These are phyloP conservation scores for Glarea lozoyensis DNA, from an alignment of 495 filamentous ascomycete genomes.

Conservation along the genomic window DNA sequence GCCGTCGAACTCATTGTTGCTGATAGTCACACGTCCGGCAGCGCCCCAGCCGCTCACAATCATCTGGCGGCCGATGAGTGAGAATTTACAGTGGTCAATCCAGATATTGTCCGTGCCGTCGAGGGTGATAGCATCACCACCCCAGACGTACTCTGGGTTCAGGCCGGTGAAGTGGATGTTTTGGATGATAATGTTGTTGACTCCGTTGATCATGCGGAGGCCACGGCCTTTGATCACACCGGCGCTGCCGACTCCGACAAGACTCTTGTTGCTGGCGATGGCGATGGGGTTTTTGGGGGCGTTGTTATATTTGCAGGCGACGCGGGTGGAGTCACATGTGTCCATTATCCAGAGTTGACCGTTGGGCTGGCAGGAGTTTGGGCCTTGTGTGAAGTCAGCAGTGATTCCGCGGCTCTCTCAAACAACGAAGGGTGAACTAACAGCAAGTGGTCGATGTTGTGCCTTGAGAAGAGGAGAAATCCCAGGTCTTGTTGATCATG, in stretches of 20 bases:
- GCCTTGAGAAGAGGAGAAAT: constrained; percentile 33
- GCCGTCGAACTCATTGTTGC: constrained; percentile 39
- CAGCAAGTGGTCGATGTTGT: constrained; percentile 34
- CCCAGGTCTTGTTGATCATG: constrained; percentile 36
- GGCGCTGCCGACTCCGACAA: constrained; percentile 26
- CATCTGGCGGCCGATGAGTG: constrained; percentile 37
- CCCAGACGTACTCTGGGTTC: constrained; percentile 33
- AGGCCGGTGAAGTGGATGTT: constrained; percentile 22
- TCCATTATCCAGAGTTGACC: too few species aligned
- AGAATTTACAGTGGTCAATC: constrained; percentile 40
- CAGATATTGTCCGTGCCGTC: constrained; percentile 25
- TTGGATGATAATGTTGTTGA: constrained; percentile 28
- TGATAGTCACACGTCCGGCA: constrained; percentile 35
- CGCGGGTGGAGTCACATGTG: too few species aligned
- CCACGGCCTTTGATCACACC: constrained; percentile 28
- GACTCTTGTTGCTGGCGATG: constrained; percentile 26
- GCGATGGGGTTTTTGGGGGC: constrained; percentile 22
- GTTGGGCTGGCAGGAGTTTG: too few species aligned
- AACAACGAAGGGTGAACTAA: constrained; percentile 40
- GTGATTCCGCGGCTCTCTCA: constrained; percentile 37
- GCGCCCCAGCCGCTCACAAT: constrained; percentile 32
- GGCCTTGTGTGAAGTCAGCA: constrained; percentile 27
- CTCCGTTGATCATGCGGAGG: constrained; percentile 28
- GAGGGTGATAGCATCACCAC: constrained; percentile 29
- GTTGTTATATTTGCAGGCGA: too few species aligned